Evolutionary conservation across 2,329 filamentous ascomycete species (phyloP).

Genomic region (Sclerotinia minor): DNA sequence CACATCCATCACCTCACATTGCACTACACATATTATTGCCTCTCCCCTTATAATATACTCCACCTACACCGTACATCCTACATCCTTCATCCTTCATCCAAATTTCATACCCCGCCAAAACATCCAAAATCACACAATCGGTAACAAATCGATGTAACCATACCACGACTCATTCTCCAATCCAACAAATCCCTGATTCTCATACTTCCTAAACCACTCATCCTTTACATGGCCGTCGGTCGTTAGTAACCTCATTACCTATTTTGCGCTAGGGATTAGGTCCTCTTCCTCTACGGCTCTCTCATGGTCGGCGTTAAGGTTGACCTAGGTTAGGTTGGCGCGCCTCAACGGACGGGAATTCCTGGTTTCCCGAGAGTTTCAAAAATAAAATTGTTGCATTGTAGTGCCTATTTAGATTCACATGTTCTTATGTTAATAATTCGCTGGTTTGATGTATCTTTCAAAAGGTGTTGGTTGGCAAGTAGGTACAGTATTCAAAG

Average conservation of each 20-base stretch:
- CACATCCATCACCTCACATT: neutral
- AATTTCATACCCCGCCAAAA: neutral
- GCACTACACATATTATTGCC: too few species aligned
- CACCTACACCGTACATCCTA: too few species aligned
- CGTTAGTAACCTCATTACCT: neutral
- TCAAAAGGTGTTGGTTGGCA: neutral
- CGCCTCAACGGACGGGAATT: neutral
- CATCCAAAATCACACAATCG: neutral
- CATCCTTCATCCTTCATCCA: too few species aligned
- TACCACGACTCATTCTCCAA: neutral
- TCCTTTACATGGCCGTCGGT: neutral
- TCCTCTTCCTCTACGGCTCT: neutral
- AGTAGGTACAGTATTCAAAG: constrained; percentile 1
- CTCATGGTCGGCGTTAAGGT: constrained; percentile 15
- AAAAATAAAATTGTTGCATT: neutral
- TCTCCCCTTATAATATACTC: neutral
- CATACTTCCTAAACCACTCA: too few species aligned
- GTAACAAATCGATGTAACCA: too few species aligned
- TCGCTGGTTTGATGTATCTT: neutral
- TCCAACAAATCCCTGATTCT: neutral
- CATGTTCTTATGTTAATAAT: neutral
- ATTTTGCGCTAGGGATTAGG: neutral
- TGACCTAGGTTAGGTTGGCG: neutral
- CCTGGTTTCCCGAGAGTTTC: neutral
- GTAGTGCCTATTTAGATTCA: too few species aligned